Conservation (phyloP, 352 stramenopile species). For the Globisporangium alternatum region DNA sequence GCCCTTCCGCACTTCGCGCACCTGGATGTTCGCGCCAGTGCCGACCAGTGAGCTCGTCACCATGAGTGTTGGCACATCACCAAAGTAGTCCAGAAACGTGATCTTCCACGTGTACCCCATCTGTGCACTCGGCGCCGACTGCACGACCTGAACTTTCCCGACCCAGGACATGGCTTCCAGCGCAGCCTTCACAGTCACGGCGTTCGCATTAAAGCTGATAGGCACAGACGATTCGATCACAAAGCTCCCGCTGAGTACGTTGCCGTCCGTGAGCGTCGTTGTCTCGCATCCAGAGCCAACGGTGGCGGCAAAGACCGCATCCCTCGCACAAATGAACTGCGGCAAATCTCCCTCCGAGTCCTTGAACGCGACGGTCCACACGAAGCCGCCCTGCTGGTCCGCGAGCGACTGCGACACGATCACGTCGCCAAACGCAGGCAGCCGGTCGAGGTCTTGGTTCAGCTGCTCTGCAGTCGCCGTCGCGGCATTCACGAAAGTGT, state of each 20-base stretch:
- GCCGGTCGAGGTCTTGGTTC: conserved; percentile 35
- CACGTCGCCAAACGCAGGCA: conserved; percentile 64
- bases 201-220: conserved; percentile 56
- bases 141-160: conserved; percentile 54
- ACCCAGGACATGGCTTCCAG: conserved; percentile 67
- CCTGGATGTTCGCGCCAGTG: conserved; percentile 51
- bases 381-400: conserved; percentile 63
- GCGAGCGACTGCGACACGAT: conserved; percentile 59
- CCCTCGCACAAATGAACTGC: conserved; percentile 67
- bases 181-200: conserved; percentile 36
- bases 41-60: conserved; percentile 64
- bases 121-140: conserved; percentile 44
- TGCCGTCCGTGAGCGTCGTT: conserved; percentile 69
- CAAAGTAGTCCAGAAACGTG: conserved; percentile 71
- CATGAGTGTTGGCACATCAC: conserved; percentile 52
- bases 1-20: conserved; percentile 65
- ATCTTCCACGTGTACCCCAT: conserved; percentile 73
- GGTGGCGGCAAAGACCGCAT: conserved; percentile 32
- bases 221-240: conserved; percentile 56
- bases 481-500: conserved; percentile 50
- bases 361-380: conserved; percentile 77
- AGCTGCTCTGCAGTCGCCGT: conserved; percentile 43
- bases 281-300: conserved; percentile 41
- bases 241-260: conserved; percentile 70
- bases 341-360: conserved; percentile 62